A percentile compares a stretch with the other conserved stretches of the same genome.
Conservation (phyloP, 1,139 yeast species). For the Suhomyces wounanorum region DNA sequence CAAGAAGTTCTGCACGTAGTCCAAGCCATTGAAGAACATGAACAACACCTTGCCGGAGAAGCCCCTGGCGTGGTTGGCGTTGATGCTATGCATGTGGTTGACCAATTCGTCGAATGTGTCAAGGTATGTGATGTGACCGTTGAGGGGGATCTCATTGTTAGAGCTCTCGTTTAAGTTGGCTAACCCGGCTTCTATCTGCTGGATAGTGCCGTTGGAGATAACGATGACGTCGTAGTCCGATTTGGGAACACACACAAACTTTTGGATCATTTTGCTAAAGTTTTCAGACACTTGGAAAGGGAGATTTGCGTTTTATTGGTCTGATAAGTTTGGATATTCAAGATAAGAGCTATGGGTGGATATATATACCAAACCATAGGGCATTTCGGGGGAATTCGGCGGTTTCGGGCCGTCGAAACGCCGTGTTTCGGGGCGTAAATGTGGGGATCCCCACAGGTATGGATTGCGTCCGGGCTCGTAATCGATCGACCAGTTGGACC, state of each 20-base stretch:
- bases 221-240: conserved; percentile 38
- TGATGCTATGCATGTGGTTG: conserved; percentile 14
- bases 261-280: conserved; percentile 32
- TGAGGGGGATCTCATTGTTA: conserved; percentile 29
- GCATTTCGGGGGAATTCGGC: conserved; percentile 7
- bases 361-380: conserved; percentile 11
- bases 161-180: conserved; percentile 28
- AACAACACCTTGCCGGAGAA: conserved; percentile 38
- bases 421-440: conserved; percentile 3
- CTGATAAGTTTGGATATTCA: conserved; percentile 15
- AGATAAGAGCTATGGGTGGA: conserved; percentile 8
- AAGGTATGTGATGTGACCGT: conserved; percentile 30
- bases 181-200: conserved; percentile 34
- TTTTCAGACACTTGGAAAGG: neutral
- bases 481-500: neutral
- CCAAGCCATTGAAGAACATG: conserved; percentile 44
- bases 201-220: conserved; percentile 38
- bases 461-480: neutral
- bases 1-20: conserved; percentile 34
- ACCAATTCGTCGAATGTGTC: conserved; percentile 30
- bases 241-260: conserved; percentile 38
- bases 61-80: conserved; percentile 5
- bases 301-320: conserved; percentile 17
- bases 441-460: conserved; percentile 6
- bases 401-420: conserved; percentile 10